A percentile compares a stretch with the other conserved stretches of the same genome.
phyloP scores from a whole-genome alignment of 2,329 filamentous ascomycete species.

The Trichoderma simmonsii region DNA sequence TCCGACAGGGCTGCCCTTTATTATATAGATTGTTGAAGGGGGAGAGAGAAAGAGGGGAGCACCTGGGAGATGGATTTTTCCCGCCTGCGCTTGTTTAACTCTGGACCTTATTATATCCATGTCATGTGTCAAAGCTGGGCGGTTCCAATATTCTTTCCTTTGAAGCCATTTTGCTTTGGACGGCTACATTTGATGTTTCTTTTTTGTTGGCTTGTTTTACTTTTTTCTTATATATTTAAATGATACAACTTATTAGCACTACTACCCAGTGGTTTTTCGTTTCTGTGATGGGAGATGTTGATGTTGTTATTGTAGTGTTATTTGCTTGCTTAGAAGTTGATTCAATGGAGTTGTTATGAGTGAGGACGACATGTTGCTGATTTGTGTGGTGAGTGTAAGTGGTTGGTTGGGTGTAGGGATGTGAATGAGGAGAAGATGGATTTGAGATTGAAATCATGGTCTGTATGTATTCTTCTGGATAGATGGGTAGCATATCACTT shows the following conservation, averaged over 20 bases:
- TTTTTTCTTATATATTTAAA: not conserved
- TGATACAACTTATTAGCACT: not conserved
- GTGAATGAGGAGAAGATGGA: not conserved
- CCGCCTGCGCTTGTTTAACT: not conserved
- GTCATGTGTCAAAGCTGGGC: not conserved
- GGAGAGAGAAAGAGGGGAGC: not conserved
- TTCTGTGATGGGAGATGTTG: not conserved
- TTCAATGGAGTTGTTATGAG: not conserved
- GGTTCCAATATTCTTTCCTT: not conserved
- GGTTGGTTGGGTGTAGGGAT: not conserved
- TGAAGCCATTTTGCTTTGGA: not conserved
- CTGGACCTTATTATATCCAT: not conserved
- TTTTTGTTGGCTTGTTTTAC: not conserved
- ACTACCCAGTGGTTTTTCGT: not conserved
- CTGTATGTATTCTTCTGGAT: not conserved
- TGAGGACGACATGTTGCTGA: not conserved
- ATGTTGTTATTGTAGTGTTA: not conserved
- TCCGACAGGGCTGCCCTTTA: not conserved
- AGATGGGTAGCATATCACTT: not conserved
- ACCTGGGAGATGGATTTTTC: not conserved
- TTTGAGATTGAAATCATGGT: not conserved
- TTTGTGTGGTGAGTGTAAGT: not conserved
- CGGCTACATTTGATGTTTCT: not conserved
- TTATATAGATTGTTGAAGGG: not conserved
- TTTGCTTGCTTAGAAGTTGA: not conserved